Base-by-base conservation (phyloP, 306 rosid genomes). In the apple (Malus domestica) region DNA sequence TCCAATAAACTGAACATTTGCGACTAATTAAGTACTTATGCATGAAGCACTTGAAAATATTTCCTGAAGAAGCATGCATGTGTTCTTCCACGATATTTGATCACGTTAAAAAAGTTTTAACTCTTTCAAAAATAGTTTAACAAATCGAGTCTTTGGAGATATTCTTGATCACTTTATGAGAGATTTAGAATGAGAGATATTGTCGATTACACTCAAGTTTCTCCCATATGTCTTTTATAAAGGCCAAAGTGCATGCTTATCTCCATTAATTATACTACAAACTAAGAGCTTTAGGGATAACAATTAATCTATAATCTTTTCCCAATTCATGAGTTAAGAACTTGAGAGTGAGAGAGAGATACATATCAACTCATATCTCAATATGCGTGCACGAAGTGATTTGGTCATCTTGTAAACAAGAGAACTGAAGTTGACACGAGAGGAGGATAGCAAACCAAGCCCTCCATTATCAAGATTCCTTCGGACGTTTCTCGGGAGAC, bases 381-480 rank as follows among this genome's bases (percentile, higher is more conserved):
- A 25, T 15, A 3, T 16, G 66, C 6, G 9, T 25, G 69, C 12
- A 10, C 63, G 45, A 18, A 25, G 29, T 14, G 69, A 73, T 73
- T 42, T 27, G 59, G 8, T 61, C 13, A 18, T 22, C 66, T 14
- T 44, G 10, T 6, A 4, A 33, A 75, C 82, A 80, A 81, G 70
- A 72, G 63, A 78, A 58, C 67, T 71, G 83, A 86, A 86, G 76
- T 80, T 85, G 95, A 92, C 89, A 81, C 74, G 80, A 88, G 90
- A 76, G 93, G 91, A 82, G 88, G 76, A 81, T 18, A 76, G 61
- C 52, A 71, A 58, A 74, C 85, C 84, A 79, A 59, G 68, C 71
- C 79, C 76, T 72, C 84, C 87, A 86, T 81, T 77, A 81, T 74
- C 71, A 45, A 83, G 86, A 92, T 92, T 84, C 90, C 83, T 86